Conservation (phyloP, 1,284 basidiomycete genomes). For the Irpex sp. region DNA sequence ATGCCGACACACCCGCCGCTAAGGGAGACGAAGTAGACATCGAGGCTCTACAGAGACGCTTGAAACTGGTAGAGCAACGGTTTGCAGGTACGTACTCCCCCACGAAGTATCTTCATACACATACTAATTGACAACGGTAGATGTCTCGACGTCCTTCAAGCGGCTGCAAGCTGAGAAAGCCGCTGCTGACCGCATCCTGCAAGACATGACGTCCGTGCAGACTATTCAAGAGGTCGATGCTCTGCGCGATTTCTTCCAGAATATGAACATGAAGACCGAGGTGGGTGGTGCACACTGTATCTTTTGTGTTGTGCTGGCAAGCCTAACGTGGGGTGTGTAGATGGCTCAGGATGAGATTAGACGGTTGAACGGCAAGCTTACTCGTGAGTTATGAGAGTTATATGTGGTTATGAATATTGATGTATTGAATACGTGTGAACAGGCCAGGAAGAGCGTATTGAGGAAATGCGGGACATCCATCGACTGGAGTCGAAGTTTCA, state of each 20-base stretch:
- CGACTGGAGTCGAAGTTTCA: constrained; percentile 73
- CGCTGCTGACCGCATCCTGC: constrained; percentile 65
- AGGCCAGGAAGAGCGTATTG: constrained; percentile 82
- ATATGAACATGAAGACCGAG: constrained; percentile 63
- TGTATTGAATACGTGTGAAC: constrained; percentile 1
- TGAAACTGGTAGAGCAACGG: constrained; percentile 65
- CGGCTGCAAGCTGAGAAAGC: constrained; percentile 63
- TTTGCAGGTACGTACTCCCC: constrained; percentile 49
- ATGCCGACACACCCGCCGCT: not conserved
- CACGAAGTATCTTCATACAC: no score
- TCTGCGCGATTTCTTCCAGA: constrained; percentile 69
- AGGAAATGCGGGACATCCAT: constrained; percentile 81
- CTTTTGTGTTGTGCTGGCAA: not conserved
- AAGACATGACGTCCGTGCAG: constrained; percentile 70
- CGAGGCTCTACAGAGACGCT: constrained; percentile 54
- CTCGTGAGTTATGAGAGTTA: constrained; percentile 40
- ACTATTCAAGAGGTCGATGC: constrained; percentile 60
- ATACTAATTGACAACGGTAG: constrained; percentile 29
- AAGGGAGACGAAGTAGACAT: constrained; percentile 30
- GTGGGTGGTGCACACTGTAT: constrained; percentile 33
- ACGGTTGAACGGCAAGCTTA: constrained; percentile 64
- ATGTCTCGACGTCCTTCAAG: constrained; percentile 73
- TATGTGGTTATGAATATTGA: not conserved
- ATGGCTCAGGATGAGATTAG: constrained; percentile 70
- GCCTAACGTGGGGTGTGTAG: constrained; percentile 30